phyloP scores from a whole-genome alignment of 768 basidiomycete species.

The Austroboletus eburneus region DNA sequence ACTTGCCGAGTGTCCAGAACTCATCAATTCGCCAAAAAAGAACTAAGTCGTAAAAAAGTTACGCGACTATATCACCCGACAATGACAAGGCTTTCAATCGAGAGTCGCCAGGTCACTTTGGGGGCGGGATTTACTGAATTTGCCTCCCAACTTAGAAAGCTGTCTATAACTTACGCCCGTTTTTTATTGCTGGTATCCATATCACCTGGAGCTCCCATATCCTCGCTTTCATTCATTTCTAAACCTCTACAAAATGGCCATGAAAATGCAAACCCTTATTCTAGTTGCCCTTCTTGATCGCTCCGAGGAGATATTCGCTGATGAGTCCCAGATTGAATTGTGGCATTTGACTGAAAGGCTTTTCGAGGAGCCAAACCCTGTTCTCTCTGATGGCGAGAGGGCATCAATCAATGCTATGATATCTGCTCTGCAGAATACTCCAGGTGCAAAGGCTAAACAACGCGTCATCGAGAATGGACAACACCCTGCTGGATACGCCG shows the following conservation, averaged over 20 bases:
- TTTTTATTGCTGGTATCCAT: no score
- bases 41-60: no score
- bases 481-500: slow-evolving; percentile 1
- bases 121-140: no score
- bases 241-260: background rate
- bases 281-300: slow-evolving; percentile 3
- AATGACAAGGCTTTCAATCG: no score
- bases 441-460: background rate
- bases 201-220: no score
- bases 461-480: background rate
- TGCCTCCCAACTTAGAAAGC: no score
- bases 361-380: background rate
- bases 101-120: no score
- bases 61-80: no score
- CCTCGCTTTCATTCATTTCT: background rate
- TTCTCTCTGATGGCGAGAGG: background rate
- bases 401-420: background rate
- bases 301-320: slow-evolving; percentile 1
- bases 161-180: no score
- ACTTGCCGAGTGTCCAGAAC: no score
- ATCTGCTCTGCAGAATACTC: no score
- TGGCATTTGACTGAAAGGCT: background rate
- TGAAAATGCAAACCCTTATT: slow-evolving; percentile 3
- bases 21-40: no score
- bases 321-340: background rate